phyloP scores from a whole-genome alignment of 1,284 basidiomycete genomes.

The Ustilago sp. region DNA sequence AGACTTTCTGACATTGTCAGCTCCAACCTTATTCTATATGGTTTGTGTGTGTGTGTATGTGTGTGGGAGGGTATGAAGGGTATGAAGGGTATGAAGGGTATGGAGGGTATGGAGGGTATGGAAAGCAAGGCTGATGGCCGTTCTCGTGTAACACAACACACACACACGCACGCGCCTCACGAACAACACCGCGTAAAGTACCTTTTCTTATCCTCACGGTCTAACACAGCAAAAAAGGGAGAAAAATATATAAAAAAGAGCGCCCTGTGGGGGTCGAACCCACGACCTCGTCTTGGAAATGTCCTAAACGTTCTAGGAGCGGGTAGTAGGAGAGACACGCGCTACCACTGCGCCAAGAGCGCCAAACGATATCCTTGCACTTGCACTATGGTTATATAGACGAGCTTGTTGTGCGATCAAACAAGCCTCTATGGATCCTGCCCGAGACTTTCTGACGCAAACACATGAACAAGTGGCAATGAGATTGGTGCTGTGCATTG shows the following conservation, averaged over 20 bases:
- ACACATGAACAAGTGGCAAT: not conserved
- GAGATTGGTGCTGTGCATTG: not conserved
- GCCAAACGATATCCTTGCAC: not conserved
- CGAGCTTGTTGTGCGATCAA: not conserved
- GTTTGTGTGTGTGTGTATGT: not conserved
- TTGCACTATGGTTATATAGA: not conserved
- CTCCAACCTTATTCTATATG: not conserved
- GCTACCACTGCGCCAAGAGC: constrained; percentile 53
- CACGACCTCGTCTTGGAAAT: constrained; percentile 43
- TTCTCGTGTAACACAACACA: constrained; percentile 11
- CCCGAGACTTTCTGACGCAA: not conserved
- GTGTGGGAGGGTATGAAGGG: not conserved
- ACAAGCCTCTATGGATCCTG: not conserved
- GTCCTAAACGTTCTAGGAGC: constrained; percentile 9
- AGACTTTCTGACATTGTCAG: constrained; percentile 39
- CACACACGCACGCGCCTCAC: not conserved
- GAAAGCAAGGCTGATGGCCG: not conserved
- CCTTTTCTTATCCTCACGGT: constrained; percentile 11
- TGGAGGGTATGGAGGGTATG: not conserved
- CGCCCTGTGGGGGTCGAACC: constrained; percentile 55
- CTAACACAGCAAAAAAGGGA: constrained; percentile 2
- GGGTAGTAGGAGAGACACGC: constrained; percentile 47
- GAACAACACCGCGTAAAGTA: constrained; percentile 2
- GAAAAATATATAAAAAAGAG: constrained; percentile 13
- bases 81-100: not conserved